phyloP scores from a whole-genome alignment of 2,329 filamentous ascomycete species.

The Pseudogymnoascus sp. region DNA sequence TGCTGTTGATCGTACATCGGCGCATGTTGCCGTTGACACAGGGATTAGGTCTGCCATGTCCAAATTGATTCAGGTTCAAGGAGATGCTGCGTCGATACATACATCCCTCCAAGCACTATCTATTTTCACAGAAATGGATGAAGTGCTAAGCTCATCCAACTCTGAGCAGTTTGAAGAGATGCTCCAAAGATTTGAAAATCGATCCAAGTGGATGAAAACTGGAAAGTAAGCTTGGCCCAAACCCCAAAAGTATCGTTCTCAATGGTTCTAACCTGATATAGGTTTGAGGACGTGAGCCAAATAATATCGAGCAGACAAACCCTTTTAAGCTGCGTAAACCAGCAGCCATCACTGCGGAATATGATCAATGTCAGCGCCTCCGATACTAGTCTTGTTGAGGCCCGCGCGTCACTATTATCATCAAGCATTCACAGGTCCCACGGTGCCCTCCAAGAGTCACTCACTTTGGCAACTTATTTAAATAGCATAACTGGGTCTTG shows the following conservation, averaged over 20 bases:
- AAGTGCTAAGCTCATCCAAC: conserved; percentile 57
- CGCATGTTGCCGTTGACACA: conserved; percentile 53
- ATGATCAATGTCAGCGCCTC: conserved; percentile 53
- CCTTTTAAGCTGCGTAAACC: conserved; percentile 69
- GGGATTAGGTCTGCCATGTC: conserved; percentile 55
- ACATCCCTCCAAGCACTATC: conserved; percentile 57
- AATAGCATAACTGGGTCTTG: conserved; percentile 67
- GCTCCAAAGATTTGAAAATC: conserved; percentile 55
- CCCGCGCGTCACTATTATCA: conserved; percentile 67
- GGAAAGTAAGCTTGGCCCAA: conserved; percentile 54
- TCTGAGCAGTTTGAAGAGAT: conserved; percentile 52
- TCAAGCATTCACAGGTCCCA: conserved; percentile 72
- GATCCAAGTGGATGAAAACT: conserved; percentile 73
- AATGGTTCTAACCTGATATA: conserved; percentile 35
- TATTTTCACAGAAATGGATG: conserved; percentile 72
- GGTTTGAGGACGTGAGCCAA: conserved; percentile 69
- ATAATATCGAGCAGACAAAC: conserved; percentile 79
- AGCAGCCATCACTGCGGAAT: conserved; percentile 55
- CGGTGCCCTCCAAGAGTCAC: conserved; percentile 73
- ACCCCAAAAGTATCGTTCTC: conserved; percentile 13
- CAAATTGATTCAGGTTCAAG: conserved; percentile 41
- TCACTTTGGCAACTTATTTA: conserved; percentile 79
- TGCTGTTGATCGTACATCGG: conserved; percentile 46
- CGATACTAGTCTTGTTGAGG: conserved; percentile 63
- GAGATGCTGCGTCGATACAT: conserved; percentile 46